Conservation (phyloP, 148 eudicot genomes). For the Chenopodium berlandieri region DNA sequence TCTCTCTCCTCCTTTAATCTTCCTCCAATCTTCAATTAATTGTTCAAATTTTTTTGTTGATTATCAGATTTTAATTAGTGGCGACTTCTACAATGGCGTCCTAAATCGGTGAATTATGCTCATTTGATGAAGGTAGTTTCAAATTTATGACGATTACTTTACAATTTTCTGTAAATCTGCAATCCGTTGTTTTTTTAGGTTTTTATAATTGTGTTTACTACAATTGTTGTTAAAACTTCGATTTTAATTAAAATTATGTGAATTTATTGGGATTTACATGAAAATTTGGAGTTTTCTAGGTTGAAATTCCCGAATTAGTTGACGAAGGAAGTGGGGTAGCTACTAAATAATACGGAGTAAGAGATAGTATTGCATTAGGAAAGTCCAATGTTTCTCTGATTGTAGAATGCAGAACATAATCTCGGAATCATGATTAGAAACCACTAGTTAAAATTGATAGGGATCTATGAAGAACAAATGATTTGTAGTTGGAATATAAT, state of each 20-base stretch:
- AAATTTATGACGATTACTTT: not conserved
- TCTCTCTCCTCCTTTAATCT: not conserved
- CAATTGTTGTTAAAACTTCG: not conserved
- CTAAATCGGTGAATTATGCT: not conserved
- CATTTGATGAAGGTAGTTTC: slow-evolving; percentile 8
- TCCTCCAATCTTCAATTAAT: not conserved
- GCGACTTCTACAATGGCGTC: not conserved
- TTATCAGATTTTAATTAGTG: not conserved
- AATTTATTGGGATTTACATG: not conserved
- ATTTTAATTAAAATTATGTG: not conserved
- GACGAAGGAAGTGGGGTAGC: not conserved
- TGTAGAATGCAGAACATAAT: slow-evolving; percentile 5
- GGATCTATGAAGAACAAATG: slow-evolving; percentile 13
- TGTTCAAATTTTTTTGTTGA: not conserved
- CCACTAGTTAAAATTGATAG: slow-evolving; percentile 13
- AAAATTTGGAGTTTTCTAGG: not conserved
- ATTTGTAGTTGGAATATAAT: slow-evolving; percentile 4
- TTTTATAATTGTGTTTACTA: not conserved
- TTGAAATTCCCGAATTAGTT: not conserved
- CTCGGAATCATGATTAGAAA: slow-evolving; percentile 11
- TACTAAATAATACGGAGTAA: too few relatives aligned
- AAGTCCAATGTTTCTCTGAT: slow-evolving; percentile 1
- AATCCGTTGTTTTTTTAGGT: not conserved
- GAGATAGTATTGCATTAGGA: not conserved
- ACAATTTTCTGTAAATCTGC: not conserved